A percentile compares a stretch with the other conserved stretches of the same genome.
Conservation (phyloP, 2,329 filamentous ascomycete genomes). For the Arthroderma sp. region DNA sequence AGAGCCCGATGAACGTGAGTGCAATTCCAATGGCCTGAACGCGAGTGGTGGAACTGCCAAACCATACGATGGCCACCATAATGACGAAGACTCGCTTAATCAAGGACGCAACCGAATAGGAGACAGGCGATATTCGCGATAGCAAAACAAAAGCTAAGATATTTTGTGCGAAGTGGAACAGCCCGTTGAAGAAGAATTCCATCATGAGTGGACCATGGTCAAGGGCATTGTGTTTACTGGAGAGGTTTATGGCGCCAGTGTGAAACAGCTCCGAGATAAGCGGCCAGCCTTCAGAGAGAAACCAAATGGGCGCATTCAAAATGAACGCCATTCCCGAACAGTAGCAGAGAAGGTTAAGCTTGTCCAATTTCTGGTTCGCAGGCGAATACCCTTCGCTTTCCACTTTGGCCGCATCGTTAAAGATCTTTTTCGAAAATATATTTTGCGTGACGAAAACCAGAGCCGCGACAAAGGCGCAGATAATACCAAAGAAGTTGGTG, state of each 20-base stretch:
- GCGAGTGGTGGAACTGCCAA: conserved; percentile 72
- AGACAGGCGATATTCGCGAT: conserved; percentile 88
- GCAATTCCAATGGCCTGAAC: conserved; percentile 74
- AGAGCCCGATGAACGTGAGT: conserved; percentile 82
- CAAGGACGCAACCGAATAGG: conserved; percentile 87
- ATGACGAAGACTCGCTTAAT: conserved; percentile 98
- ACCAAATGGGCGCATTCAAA: conserved; percentile 80
- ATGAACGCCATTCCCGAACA: conserved; percentile 89
- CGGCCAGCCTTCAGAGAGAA: conserved; percentile 73
- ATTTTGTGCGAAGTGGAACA: conserved; percentile 92
- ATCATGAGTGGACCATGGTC: conserved; percentile 49
- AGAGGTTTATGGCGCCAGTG: conserved; percentile 65
- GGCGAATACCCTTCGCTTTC: conserved; percentile 56
- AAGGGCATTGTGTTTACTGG: conserved; percentile 60
- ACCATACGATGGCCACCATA: conserved; percentile 89
- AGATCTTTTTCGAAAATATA: conserved; percentile 94
- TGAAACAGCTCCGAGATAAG: conserved; percentile 65
- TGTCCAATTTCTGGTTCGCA: conserved; percentile 72
- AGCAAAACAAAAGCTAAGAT: conserved; percentile 87
- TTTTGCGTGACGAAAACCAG: conserved; percentile 96
- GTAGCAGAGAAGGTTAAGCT: conserved; percentile 91
- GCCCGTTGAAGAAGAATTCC: conserved; percentile 95
- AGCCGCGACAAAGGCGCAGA: conserved; percentile 79
- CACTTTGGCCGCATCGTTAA: conserved; percentile 81
- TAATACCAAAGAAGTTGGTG: conserved; percentile 77